Conservation (phyloP, 129 eudicot species). For the Deinandra increscens region DNA sequence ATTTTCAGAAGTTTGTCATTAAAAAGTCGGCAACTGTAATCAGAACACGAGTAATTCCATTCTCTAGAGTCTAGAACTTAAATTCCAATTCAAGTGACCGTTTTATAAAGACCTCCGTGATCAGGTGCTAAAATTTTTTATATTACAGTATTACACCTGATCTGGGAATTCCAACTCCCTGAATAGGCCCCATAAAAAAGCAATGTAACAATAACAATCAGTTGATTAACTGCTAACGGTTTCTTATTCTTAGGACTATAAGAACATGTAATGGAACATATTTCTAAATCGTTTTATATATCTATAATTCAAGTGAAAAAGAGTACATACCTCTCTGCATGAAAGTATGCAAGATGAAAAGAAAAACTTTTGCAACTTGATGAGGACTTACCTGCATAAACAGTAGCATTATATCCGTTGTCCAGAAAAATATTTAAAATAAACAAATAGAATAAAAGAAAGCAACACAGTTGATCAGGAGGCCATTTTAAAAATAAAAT, state of each 20-base stretch:
- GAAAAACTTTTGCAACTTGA: neutral
- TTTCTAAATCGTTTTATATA: neutral
- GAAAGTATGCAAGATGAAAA: conserved; percentile 10
- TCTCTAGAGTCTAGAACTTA: neutral
- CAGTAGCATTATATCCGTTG: neutral
- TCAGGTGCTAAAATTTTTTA: neutral
- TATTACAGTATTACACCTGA: neutral
- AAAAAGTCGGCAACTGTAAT: neutral
- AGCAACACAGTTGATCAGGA: neutral
- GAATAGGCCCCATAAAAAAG: neutral
- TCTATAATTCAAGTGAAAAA: conserved; percentile 6
- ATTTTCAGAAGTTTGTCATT: neutral
- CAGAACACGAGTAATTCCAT: neutral
- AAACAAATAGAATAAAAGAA: neutral
- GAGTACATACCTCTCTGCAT: conserved; percentile 7
- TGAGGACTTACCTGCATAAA: neutral
- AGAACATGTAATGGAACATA: neutral
- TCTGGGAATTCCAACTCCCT: conserved; percentile 5
- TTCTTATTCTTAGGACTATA: neutral
- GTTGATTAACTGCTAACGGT: neutral
- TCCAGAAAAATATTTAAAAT: neutral
- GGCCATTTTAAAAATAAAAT: neutral
- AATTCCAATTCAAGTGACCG: neutral
- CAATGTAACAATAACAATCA: neutral
- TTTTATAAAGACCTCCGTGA: neutral